These are phyloP conservation scores for Colletotrichum lindemuthianum DNA, from an alignment of 2,329 filamentous ascomycete genomes.

Conservation along the genomic window DNA sequence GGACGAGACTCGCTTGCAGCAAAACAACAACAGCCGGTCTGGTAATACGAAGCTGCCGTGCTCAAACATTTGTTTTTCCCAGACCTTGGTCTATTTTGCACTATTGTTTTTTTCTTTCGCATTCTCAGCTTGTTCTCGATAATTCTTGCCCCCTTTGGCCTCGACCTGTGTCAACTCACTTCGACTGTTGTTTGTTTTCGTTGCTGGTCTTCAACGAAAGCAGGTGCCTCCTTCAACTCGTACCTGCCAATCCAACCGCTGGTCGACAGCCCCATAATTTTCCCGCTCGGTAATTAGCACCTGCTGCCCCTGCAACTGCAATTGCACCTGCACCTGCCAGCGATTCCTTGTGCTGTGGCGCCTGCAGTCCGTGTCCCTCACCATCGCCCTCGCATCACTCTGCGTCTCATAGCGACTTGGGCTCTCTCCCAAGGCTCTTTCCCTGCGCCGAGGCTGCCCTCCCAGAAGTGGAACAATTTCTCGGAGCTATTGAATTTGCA, in stretches of 20 bases:
- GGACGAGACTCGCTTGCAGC: slow-evolving; percentile 6
- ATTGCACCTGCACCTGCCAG: too few relatives aligned
- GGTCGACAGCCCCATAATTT: too few relatives aligned
- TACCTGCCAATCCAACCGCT: too few relatives aligned
- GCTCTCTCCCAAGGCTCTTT: slow-evolving; percentile 5
- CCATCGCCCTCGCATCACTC: too few relatives aligned
- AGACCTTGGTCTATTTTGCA: slow-evolving; percentile 12
- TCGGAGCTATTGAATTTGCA: slow-evolving; percentile 21
- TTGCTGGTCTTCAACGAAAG: too few relatives aligned
- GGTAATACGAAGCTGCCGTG: slow-evolving; percentile 19
- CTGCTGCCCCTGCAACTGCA: too few relatives aligned
- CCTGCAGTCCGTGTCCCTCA: too few relatives aligned
- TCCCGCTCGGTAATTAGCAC: too few relatives aligned
- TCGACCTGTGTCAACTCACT: background rate
- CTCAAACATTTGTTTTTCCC: slow-evolving; percentile 13
- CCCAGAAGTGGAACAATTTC: slow-evolving; percentile 1
- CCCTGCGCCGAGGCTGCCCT: background rate
- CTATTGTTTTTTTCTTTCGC: background rate
- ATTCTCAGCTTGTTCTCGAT: background rate
- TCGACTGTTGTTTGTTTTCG: too few relatives aligned
- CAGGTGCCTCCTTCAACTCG: too few relatives aligned
- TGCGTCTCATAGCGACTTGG: background rate
- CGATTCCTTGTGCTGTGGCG: too few relatives aligned
- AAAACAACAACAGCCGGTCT: slow-evolving; percentile 24
- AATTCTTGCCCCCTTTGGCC: background rate